Evolutionary conservation across 805 yeast genomes (phyloP), one percentile per base, ranked within the genome.

Genomic region (Hanseniaspora nectarophila): DNA sequence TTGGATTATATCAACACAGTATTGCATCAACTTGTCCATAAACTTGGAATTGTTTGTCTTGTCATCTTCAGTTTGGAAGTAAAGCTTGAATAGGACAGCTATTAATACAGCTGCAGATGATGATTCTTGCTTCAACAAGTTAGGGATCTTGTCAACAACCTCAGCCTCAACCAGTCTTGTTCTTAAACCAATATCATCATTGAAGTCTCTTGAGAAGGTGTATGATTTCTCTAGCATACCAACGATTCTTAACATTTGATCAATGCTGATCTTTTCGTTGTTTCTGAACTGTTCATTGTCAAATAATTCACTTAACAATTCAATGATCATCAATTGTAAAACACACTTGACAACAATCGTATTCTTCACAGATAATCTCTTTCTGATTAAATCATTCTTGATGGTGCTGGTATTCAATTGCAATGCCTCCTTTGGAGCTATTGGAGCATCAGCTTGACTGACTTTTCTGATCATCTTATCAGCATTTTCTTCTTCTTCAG

Each of bases 101-200:
- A 90, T 80, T 63, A 81, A 84, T 1, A 88, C 95, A 1, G 95
- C 90, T 1, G 95, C 82, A 0, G 96, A 80, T 33, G 87, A 78
- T 0, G 95, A 81, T 66, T 94, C 98, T 67, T 94, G 98, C 60
- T 85, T 85, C 59, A 89, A 70, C 59, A 92, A 69, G 60, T 92
- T 94, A 20, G 99, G 98, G 52, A 90, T 74, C 62, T 89, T 82
- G 61, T 87, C 95, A 67, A 89, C 90, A 38, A 88, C 81, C 1
- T 96, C 95, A 3, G 92, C 85, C 61, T 87, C 85, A 81, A 94
- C 89, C 39, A 92, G 70, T 59, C 92, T 73, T n/a, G 85, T 82
- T 57, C 99, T 73, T 59, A 92, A 71, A 51, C 87, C 88, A 64
- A 84, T 82, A 66, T 92, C 89, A 54, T 82, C 88, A 65, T 92